These are phyloP conservation scores for Agaricales sp. DNA, from an alignment of 1,284 basidiomycete species.

Conservation along the genomic window DNA sequence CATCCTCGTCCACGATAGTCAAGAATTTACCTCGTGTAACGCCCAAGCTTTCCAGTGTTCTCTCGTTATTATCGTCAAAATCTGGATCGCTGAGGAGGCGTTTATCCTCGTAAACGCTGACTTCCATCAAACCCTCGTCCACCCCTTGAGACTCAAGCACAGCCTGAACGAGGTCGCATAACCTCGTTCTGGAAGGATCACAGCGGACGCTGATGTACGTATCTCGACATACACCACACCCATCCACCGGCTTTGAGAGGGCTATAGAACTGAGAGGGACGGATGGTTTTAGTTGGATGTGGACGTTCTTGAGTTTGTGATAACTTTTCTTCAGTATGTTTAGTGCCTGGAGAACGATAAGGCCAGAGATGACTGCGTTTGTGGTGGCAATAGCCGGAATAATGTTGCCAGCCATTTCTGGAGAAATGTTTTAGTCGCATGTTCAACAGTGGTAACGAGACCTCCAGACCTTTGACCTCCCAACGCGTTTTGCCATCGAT, in stretches of 20 bases:
- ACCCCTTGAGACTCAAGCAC: slow-evolving; percentile 33
- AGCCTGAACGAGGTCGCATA: slow-evolving; percentile 66
- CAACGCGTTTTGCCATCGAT: slow-evolving; percentile 89
- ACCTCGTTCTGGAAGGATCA: slow-evolving; percentile 52
- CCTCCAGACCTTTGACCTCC: slow-evolving; percentile 79
- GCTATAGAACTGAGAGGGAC: slow-evolving; percentile 64
- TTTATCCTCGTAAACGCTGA: slow-evolving; percentile 82
- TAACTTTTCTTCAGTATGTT: slow-evolving; percentile 52
- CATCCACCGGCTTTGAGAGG: slow-evolving; percentile 55
- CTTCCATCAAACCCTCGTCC: slow-evolving; percentile 36
- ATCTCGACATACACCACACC: slow-evolving; percentile 82
- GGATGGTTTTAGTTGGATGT: slow-evolving; percentile 64
- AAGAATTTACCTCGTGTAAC: slow-evolving; percentile 74
- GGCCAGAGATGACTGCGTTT: slow-evolving; percentile 92
- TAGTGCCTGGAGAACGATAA: slow-evolving; percentile 89
- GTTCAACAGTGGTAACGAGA: background rate
- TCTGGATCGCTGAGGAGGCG: slow-evolving; percentile 80
- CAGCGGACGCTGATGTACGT: slow-evolving; percentile 71
- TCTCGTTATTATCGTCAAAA: slow-evolving; percentile 75
- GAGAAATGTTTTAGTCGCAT: background rate
- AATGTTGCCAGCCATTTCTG: slow-evolving; percentile 99
- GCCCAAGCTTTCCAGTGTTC: slow-evolving; percentile 64
- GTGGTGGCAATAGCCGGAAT: slow-evolving; percentile 99
- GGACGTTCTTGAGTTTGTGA: slow-evolving; percentile 49
- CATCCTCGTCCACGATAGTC: slow-evolving; percentile 83